Evolutionary conservation across 2,329 filamentous ascomycete species (phyloP).

Genomic region (Stagonosporopsis rhizophila): DNA sequence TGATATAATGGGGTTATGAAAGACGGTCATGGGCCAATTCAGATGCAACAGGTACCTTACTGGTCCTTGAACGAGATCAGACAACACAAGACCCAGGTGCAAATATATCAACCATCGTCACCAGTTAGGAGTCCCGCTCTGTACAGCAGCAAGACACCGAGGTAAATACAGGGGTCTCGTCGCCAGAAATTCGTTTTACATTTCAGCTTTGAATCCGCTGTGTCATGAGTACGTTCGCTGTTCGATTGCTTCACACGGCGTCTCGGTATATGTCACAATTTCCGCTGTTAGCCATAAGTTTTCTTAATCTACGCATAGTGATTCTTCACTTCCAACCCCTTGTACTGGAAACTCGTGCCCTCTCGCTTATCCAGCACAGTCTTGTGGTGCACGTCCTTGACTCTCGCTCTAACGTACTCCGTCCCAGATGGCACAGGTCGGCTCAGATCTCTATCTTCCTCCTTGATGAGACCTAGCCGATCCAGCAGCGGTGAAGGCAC

Average conservation of each 20-base stretch:
- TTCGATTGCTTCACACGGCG: too few relatives aligned
- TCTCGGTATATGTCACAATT: too few relatives aligned
- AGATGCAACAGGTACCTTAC: too few relatives aligned
- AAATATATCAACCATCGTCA: neutral
- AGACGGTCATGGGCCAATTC: too few relatives aligned
- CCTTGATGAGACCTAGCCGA: conserved; percentile 46
- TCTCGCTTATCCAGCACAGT: conserved; percentile 54
- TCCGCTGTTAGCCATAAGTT: neutral
- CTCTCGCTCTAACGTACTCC: conserved; percentile 56
- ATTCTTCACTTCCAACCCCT: conserved; percentile 51
- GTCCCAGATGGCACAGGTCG: conserved; percentile 50
- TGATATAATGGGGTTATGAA: too few relatives aligned
- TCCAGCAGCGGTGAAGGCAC: conserved; percentile 45
- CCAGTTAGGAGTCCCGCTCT: neutral
- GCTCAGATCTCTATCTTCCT: conserved; percentile 50
- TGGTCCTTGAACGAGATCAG: neutral
- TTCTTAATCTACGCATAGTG: conserved; percentile 34
- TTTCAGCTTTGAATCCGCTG: neutral
- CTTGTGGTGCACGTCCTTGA: conserved; percentile 57
- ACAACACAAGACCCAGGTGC: neutral
- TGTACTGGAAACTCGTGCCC: conserved; percentile 55
- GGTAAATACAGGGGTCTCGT: neutral
- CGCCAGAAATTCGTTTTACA: neutral
- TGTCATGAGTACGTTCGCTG: neutral
- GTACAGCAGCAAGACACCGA: neutral